Evolutionary conservation across 2,329 filamentous ascomycete genomes (phyloP), one percentile per base, ranked within the genome.

Genomic region (Diaporthe velutina): DNA sequence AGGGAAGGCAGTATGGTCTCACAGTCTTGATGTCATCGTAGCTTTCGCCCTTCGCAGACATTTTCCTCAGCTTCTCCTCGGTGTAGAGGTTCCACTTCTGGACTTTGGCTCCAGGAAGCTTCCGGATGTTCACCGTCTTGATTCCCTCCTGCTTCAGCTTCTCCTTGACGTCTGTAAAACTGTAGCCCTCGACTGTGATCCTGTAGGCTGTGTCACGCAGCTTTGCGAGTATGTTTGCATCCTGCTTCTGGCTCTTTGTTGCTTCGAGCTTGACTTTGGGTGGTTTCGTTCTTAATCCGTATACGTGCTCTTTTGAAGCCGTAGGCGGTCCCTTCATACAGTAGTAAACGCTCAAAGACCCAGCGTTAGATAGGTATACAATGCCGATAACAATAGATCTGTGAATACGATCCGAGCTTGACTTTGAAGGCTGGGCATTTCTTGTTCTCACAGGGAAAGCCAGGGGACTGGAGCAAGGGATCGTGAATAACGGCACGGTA

Each of bases 361-460:
- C n/a, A n/a, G n/a, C n/a, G n/a, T n/a, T n/a, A n/a, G n/a, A n/a
- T n/a, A n/a, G n/a, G n/a, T n/a, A n/a, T n/a, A n/a, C n/a, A n/a
- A n/a, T n/a, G n/a, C n/a, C n/a, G n/a, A n/a, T n/a, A n/a, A n/a
- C n/a, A n/a, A n/a, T n/a, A n/a, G n/a, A n/a, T n/a, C n/a, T n/a
- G n/a, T n/a, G n/a, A n/a, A n/a, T n/a, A n/a, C n/a, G n/a, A n/a
- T n/a, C n/a, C n/a, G n/a, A n/a, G n/a, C n/a, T n/a, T n/a, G n/a
- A n/a, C n/a, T n/a, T n/a, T n/a, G n/a, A n/a, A n/a, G n/a, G n/a
- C n/a, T n/a, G n/a, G n/a, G n/a, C n/a, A n/a, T n/a, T n/a, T n/a
- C n/a, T n/a, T n/a, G n/a, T n/a, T 66, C 45, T 7, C 54, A 57
- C 70, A 66, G 4, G 15, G n/a, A 8, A 66, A 72, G 17, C 33